Evolutionary conservation across 2,329 filamentous ascomycete species (phyloP).

Genomic region (Aspergillus hiratsukae): DNA sequence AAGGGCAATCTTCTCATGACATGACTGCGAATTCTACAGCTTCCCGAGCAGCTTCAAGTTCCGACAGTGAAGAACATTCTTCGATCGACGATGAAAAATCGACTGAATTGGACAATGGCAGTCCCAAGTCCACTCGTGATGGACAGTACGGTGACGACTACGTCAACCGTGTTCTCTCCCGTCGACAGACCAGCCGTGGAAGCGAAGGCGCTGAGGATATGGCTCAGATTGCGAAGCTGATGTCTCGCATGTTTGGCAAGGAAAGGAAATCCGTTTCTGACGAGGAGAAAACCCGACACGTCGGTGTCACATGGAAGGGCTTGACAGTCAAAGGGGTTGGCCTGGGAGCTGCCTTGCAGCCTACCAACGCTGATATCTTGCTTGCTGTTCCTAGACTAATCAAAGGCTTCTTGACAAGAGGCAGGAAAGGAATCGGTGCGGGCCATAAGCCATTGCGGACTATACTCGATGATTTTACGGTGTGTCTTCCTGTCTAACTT

Average conservation of each 20-base stretch:
- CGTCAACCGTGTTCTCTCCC: conserved; percentile 20
- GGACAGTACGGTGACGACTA: conserved; percentile 13
- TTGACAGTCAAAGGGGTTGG: conserved; percentile 68
- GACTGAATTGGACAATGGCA: not conserved
- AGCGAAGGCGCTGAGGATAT: conserved; percentile 24
- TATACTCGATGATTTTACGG: conserved; percentile 61
- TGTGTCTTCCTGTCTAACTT: conserved; percentile 8
- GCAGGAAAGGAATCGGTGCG: conserved; percentile 23
- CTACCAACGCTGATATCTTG: conserved; percentile 54
- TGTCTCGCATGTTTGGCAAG: conserved; percentile 67
- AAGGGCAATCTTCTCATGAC: not conserved
- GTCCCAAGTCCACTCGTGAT: not conserved
- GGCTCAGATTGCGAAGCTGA: conserved; percentile 41
- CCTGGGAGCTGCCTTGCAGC: conserved; percentile 58
- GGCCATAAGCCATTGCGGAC: conserved; percentile 54
- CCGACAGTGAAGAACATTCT: not conserved
- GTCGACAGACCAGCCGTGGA: conserved; percentile 21
- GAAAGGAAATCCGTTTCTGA: conserved; percentile 62
- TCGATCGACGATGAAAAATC: conserved; percentile 11
- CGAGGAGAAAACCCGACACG: conserved; percentile 65
- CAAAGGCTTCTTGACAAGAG: conserved; percentile 40
- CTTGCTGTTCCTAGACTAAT: conserved; percentile 46
- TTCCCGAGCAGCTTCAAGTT: not conserved
- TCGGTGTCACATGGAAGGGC: conserved; percentile 65
- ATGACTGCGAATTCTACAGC: not conserved